phyloP scores from a whole-genome alignment of 2,329 filamentous ascomycete genomes.

The Calonectria pauciramosa region DNA sequence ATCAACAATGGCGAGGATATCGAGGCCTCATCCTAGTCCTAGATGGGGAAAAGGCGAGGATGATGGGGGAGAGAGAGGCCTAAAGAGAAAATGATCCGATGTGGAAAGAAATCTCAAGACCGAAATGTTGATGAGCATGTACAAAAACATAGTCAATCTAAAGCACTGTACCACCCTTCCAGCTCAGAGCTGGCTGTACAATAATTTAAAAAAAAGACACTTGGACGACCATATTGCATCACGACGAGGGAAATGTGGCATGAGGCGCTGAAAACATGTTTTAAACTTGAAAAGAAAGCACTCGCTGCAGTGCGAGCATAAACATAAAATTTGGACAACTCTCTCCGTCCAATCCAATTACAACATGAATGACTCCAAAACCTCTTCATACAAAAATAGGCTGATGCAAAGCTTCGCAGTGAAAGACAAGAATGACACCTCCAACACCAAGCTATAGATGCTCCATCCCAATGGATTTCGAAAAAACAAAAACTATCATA shows the following conservation, averaged over 20 bases:
- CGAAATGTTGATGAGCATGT: conserved; percentile 36
- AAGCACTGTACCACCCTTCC: conserved; percentile 45
- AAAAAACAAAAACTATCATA: conserved; percentile 39
- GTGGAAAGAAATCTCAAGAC: conserved; percentile 22
- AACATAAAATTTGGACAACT: conserved; percentile 31
- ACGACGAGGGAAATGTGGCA: not conserved
- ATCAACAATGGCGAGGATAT: conserved; percentile 65
- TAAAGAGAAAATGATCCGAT: conserved; percentile 16
- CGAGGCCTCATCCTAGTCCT: conserved; percentile 41
- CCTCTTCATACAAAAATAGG: conserved; percentile 35
- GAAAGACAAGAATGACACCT: conserved; percentile 47
- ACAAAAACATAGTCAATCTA: conserved; percentile 41
- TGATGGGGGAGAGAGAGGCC: not conserved
- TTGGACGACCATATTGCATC: conserved; percentile 28
- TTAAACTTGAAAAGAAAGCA: conserved; percentile 30
- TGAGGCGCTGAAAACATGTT: conserved; percentile 38
- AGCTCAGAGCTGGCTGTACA: conserved; percentile 47
- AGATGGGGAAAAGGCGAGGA: not conserved
- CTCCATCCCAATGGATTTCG: conserved; percentile 40
- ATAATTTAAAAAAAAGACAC: conserved; percentile 42
- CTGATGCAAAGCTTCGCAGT: conserved; percentile 38
- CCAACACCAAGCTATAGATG: conserved; percentile 50
- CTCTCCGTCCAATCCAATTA: conserved; percentile 33
- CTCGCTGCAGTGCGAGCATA: conserved; percentile 31
- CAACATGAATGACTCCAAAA: conserved; percentile 23